A percentile compares a stretch with the other conserved stretches of the same genome.
Evolutionary conservation across 2,329 filamentous ascomycete species (phyloP).

Genomic region (Sarocladiaceae sp.): DNA sequence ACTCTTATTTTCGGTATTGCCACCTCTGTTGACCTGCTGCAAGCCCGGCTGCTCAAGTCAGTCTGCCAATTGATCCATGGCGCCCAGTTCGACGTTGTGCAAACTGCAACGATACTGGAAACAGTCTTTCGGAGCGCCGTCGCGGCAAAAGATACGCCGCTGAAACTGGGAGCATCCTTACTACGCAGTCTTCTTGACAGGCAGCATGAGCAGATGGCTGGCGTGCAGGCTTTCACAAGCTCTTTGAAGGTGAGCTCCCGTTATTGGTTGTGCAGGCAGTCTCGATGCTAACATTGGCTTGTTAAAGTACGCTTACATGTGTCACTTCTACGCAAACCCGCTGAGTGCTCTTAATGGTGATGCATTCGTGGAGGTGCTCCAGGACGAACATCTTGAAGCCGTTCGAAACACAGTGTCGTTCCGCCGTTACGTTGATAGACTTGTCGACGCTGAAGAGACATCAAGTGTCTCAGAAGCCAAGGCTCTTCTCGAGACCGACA

Average conservation of each 20-base stretch:
- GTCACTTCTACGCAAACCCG: slow-evolving; percentile 74
- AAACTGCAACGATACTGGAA: slow-evolving; percentile 65
- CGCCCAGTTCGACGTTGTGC: slow-evolving; percentile 70
- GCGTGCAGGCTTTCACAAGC: slow-evolving; percentile 64
- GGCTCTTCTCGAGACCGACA: slow-evolving; percentile 54
- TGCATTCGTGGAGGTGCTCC: slow-evolving; percentile 28
- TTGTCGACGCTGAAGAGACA: slow-evolving; percentile 32
- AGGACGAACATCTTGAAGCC: slow-evolving; percentile 59
- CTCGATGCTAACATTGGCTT: slow-evolving; percentile 15
- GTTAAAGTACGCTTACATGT: slow-evolving; percentile 87
- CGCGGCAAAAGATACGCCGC: slow-evolving; percentile 45
- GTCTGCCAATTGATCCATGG: slow-evolving; percentile 63
- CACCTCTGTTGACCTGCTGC: slow-evolving; percentile 73
- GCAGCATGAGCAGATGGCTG: slow-evolving; percentile 71
- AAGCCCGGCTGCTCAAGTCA: slow-evolving; percentile 64
- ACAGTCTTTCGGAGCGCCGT: slow-evolving; percentile 63
- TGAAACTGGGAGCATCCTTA: slow-evolving; percentile 60
- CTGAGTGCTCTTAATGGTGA: slow-evolving; percentile 55
- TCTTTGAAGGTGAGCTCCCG: slow-evolving; percentile 53
- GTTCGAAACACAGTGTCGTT: slow-evolving; percentile 66
- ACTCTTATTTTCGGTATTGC: slow-evolving; percentile 73
- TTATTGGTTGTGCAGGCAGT: background rate
- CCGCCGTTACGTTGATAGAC: slow-evolving; percentile 42
- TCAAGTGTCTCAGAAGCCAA: slow-evolving; percentile 35
- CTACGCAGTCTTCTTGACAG: slow-evolving; percentile 60